Conservation (phyloP, 1,139 yeast species). For the Debaryomyces psychrophilus region DNA sequence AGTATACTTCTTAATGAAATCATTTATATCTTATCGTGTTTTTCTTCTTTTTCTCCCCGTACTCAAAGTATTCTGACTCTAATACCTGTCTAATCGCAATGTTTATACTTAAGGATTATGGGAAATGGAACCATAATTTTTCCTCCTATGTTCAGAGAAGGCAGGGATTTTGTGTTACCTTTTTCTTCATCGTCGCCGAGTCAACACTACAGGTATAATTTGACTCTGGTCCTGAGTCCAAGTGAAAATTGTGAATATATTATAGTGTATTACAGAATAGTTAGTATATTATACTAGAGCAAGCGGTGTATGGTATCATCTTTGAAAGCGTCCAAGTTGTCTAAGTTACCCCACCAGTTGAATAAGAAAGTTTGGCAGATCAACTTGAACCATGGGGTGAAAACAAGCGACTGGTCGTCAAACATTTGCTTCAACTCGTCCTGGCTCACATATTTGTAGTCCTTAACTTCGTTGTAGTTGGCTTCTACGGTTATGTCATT, state of each 20-base stretch:
- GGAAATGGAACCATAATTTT: conserved; percentile 1
- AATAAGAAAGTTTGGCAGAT: conserved; percentile 90
- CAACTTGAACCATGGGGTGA: conserved; percentile 98
- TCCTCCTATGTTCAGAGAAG: not conserved
- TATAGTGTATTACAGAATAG: not conserved
- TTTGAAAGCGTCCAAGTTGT: conserved; percentile 51
- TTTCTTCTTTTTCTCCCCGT: not conserved
- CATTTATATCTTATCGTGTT: not conserved
- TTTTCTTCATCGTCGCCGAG: conserved; percentile 2
- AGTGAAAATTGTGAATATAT: not conserved
- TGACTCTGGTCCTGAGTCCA: not conserved
- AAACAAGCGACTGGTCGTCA: conserved; percentile 58
- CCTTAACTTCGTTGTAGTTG: conserved; percentile 84
- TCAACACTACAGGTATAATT: not conserved
- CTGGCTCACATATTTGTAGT: conserved; percentile 70
- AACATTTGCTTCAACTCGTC: conserved; percentile 77
- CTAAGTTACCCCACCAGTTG: conserved; percentile 89
- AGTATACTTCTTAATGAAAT: conserved; percentile 8
- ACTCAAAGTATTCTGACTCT: not conserved
- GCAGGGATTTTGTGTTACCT: conserved; percentile 4
- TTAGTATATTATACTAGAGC: conserved; percentile 14
- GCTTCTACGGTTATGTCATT: conserved; percentile 54
- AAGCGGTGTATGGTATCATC: conserved; percentile 51
- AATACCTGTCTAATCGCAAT: not conserved
- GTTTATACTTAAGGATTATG: not conserved